Conservation (phyloP, 371 early-diverging fungal species). For the Neoconidiobolus thromboides region DNA sequence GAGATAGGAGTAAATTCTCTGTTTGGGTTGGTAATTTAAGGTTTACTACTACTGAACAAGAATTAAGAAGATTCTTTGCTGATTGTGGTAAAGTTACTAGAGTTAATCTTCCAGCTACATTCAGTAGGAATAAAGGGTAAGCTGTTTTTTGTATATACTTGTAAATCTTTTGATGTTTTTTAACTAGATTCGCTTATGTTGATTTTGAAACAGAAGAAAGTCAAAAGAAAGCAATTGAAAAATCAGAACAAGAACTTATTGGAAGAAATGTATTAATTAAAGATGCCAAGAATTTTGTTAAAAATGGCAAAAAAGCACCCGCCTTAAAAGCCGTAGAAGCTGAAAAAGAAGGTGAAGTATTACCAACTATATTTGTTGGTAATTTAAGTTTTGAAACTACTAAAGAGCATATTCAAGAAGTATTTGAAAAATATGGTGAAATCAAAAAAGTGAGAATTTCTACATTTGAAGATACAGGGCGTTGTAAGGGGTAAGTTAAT, state of each 20-base stretch:
- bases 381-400: slow-evolving; percentile 55
- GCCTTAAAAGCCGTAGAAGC: background rate
- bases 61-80: slow-evolving; percentile 31
- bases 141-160: slow-evolving; percentile 1
- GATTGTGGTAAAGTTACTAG: slow-evolving; percentile 41
- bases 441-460: slow-evolving; percentile 44
- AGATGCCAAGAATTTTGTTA: slow-evolving; percentile 14
- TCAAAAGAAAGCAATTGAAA: slow-evolving; percentile 29
- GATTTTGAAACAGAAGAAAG: slow-evolving; percentile 35
- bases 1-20: slow-evolving; percentile 23
- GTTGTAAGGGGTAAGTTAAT: slow-evolving; percentile 43
- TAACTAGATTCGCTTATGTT: slow-evolving; percentile 43
- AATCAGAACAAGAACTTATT: slow-evolving; percentile 33
- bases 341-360: slow-evolving; percentile 28
- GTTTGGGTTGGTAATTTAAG: slow-evolving; percentile 62
- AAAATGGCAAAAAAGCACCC: slow-evolving; percentile 8
- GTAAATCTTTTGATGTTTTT: background rate
- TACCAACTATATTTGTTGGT: slow-evolving; percentile 61
- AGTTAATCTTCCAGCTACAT: slow-evolving; percentile 35
- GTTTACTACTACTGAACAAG: slow-evolving; percentile 29
- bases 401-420: slow-evolving; percentile 30
- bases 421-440: slow-evolving; percentile 39
- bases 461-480: slow-evolving; percentile 52
- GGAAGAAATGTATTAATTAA: slow-evolving; percentile 49
- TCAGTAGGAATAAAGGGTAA: slow-evolving; percentile 27